Evolutionary conservation across 2,329 filamentous ascomycete species (phyloP).

Genomic region (Geosmithia flava): DNA sequence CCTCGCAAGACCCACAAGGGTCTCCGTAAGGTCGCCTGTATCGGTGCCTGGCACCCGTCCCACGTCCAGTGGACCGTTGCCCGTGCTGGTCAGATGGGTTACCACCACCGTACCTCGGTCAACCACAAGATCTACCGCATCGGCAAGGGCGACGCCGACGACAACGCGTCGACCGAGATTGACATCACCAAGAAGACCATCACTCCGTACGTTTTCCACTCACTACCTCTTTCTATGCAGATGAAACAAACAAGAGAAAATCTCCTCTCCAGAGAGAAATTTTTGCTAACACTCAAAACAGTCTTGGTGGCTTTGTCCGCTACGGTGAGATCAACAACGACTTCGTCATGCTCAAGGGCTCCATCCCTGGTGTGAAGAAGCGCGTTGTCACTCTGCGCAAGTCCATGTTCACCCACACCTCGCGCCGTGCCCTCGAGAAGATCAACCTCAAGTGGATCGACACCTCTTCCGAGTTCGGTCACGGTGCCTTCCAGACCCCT

Average conservation of each 20-base stretch:
- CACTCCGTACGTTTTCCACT: conserved; percentile 70
- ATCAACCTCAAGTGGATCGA: conserved; percentile 99
- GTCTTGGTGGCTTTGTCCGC: conserved; percentile 97
- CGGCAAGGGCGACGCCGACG: conserved; percentile 81
- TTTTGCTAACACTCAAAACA: conserved; percentile 29
- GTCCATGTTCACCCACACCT: conserved; percentile 97
- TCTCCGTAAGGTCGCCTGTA: conserved; percentile 99
- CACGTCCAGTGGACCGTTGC: conserved; percentile 99
- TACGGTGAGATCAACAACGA: conserved; percentile 99
- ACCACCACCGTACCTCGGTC: conserved; percentile 99
- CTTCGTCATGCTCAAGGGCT: conserved; percentile 96
- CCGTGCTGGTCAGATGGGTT: conserved; percentile 98
- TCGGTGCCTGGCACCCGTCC: conserved; percentile 99
- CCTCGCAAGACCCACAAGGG: conserved; percentile 99
- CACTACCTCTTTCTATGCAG: background rate
- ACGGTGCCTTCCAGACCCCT: conserved; percentile 98
- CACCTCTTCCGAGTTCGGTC: conserved; percentile 98
- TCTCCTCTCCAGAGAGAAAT: too few relatives aligned
- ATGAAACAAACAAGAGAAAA: too few relatives aligned
- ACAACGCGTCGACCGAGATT: conserved; percentile 87
- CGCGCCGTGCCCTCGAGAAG: conserved; percentile 93
- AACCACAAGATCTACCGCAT: conserved; percentile 99
- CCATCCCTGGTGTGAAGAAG: conserved; percentile 98
- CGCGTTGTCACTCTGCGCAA: conserved; percentile 97
- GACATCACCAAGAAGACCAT: conserved; percentile 99